These are phyloP conservation scores for Bryopsis sp. DNA, from an alignment of 139 green algal species.

Conservation along the genomic window DNA sequence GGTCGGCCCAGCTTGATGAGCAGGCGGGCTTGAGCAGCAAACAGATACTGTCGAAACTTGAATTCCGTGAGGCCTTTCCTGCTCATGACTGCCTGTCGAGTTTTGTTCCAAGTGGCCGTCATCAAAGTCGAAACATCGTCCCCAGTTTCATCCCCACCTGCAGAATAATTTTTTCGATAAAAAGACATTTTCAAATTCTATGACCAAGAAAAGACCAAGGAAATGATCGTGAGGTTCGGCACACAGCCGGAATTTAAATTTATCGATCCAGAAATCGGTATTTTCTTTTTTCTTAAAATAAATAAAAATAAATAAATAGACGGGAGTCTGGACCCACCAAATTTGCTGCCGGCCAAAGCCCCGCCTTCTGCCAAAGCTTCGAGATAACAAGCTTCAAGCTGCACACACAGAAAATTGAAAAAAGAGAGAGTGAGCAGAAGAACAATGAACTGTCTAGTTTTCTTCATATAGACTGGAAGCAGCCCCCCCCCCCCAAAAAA, in stretches of 20 bases:
- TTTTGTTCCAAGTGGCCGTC: constrained; percentile 9
- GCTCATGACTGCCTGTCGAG: constrained; percentile 25
- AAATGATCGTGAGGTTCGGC: no score
- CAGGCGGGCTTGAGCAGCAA: constrained; percentile 61
- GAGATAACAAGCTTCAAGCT: neutral
- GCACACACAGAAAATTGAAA: no score
- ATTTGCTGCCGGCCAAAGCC: neutral
- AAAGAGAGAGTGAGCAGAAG: no score
- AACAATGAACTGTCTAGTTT: no score
- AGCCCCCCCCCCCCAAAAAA: no score
- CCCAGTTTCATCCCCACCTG: constrained; percentile 17
- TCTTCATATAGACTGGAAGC: no score
- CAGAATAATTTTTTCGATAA: constrained; percentile 1
- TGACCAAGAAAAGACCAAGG: no score
- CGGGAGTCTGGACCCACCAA: neutral
- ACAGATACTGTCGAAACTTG: constrained; percentile 79
- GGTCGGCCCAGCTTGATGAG: constrained; percentile 39
- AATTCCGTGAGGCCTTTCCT: constrained; percentile 52
- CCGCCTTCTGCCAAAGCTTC: neutral
- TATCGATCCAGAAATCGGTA: no score
- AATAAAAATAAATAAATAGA: no score
- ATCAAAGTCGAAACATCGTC: constrained; percentile 20
- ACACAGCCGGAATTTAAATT: no score
- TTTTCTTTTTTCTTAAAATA: no score
- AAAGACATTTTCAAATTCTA: neutral